Percentiles rank a stretch among this genome's conserved stretches.
Evolutionary conservation across 2,329 filamentous ascomycete species (phyloP).

Genomic region (Westerdykella aurantiaca): DNA sequence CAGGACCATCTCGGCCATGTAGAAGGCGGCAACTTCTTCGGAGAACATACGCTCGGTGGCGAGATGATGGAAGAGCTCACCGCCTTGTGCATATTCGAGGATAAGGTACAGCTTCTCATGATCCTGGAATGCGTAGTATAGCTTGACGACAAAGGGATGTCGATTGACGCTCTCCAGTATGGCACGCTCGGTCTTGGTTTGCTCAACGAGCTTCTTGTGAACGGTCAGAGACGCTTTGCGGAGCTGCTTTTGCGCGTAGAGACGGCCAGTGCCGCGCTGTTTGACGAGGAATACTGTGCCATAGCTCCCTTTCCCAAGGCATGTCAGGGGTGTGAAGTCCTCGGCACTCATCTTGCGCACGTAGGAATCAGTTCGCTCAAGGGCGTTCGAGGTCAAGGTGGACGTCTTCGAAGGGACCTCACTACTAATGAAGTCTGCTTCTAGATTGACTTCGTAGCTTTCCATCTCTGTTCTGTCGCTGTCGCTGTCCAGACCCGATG

Average conservation of each 20-base stretch:
- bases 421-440: conserved; percentile 74
- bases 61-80: conserved; percentile 93
- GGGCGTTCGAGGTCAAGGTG: conserved; percentile 41
- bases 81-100: conserved; percentile 93
- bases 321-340: conserved; percentile 86
- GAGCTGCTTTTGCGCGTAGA: conserved; percentile 98
- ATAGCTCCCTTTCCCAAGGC: conserved; percentile 92
- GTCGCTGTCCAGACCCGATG: conserved; percentile 54
- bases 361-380: conserved; percentile 48
- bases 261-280: conserved; percentile 75
- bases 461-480: conserved; percentile 67
- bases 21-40: conserved; percentile 84
- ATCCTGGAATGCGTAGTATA: conserved; percentile 98
- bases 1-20: conserved; percentile 97
- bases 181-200: conserved; percentile 92
- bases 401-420: conserved; percentile 42
- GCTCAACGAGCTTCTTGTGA: conserved; percentile 91
- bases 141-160: conserved; percentile 95
- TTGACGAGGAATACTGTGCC: conserved; percentile 92
- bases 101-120: conserved; percentile 97
- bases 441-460: conserved; percentile 78
- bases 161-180: conserved; percentile 94
- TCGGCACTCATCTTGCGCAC: conserved; percentile 81
- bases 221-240: conserved; percentile 94
- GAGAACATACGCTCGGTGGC: conserved; percentile 92